Conservation (phyloP, 2,329 filamentous ascomycete species). For the Epichloe glyceriae region DNA sequence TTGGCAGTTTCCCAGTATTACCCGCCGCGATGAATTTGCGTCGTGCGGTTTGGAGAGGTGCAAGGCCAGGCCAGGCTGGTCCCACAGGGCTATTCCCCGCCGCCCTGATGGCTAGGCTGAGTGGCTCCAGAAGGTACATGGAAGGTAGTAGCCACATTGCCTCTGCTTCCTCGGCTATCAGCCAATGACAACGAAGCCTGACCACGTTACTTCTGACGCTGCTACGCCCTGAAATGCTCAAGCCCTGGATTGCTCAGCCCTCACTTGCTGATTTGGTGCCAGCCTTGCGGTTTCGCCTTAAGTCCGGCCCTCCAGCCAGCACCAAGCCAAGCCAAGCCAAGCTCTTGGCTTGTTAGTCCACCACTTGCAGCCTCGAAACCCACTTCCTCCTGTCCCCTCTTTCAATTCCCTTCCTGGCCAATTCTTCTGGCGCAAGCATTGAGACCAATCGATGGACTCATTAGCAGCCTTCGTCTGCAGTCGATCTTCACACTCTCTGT, state of each 20-base stretch:
- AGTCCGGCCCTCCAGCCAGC: neutral
- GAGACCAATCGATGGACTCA: conserved; percentile 5
- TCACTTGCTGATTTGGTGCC: neutral
- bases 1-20: too few species aligned
- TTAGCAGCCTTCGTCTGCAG: neutral
- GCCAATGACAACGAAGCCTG: conserved; percentile 13
- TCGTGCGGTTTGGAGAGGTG: neutral
- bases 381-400: conserved; percentile 3
- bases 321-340: neutral
- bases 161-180: conserved; percentile 11
- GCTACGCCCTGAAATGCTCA: neutral
- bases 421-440: conserved; percentile 3
- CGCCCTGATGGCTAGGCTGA: neutral
- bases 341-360: neutral
- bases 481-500: neutral
- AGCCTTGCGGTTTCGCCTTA: neutral
- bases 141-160: too few species aligned
- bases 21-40: neutral
- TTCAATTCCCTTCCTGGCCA: conserved; percentile 1
- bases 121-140: neutral
- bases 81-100: neutral
- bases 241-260: neutral
- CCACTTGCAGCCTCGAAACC: conserved; percentile 5
- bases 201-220: neutral
- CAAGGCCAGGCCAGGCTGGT: neutral